Base-by-base conservation (phyloP, 179 eudicot species). In the Kewa caespitosa region DNA sequence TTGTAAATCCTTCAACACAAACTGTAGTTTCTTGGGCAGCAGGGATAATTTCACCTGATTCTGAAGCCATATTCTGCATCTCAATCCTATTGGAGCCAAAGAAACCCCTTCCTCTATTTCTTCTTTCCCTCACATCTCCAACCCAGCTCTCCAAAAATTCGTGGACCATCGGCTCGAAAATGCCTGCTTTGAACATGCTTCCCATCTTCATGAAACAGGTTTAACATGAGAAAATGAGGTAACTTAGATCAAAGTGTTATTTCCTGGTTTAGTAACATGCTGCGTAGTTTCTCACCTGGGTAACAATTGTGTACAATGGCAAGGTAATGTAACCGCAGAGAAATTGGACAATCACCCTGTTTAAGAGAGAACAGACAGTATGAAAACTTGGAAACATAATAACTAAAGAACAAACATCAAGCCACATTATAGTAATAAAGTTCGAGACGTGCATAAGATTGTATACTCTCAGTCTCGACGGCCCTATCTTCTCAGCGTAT, bases 271-370 rank as follows among this genome's bases (percentile, higher is more conserved):
- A 55, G 69, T 10, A 48, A 72, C 61, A 42, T 33, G 48, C 54
- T 13, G 57, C 43, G 30, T 65, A 31, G 31, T 62, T 61, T 46
- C 81, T 83, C 72, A 94, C 98, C 97, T 92, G 98, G 73, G 95
- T 85, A 59, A 94, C 98, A 67, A 94, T 85, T 43, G 97, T 91
- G 86, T 94, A 94, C 80, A 94, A 66, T 48, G 98, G 98, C 60
- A 94, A 81, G 39, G 97, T 91, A 85, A 94, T 92, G 87, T 92
- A 94, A 80, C 98, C 89, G 81, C 98, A 94, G 8, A 94, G 88
- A 38, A 88, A 89, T 86, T 92, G 97, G 75, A 94, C 92, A 42
- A 89, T 84, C 62, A 89, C 68, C 85, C 98, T 94, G 97, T 78
- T 31, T 23, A 63, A 14, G 37, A 32, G 20, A 69, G n/a, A n/a